Percentiles rank a stretch among this genome's conserved stretches.
Conservation (phyloP, 2,329 filamentous ascomycete species). For the Xylaria sp. region DNA sequence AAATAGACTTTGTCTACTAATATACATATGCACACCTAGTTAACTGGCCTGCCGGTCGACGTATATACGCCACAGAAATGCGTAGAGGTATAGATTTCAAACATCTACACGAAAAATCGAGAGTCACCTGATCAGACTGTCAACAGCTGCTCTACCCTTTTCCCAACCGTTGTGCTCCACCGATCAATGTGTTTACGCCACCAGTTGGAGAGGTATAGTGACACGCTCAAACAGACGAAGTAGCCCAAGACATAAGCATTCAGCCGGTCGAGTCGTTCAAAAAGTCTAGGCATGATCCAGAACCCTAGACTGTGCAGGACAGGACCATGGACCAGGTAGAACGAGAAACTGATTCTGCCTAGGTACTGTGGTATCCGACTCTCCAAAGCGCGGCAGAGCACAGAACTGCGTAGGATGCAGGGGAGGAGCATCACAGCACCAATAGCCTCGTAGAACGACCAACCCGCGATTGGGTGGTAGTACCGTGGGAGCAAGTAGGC, state of each 20-base stretch:
- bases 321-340: slow-evolving; percentile 48
- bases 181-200: slow-evolving; percentile 46
- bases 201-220: slow-evolving; percentile 44
- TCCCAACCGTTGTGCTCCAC: slow-evolving; percentile 47
- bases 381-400: slow-evolving; percentile 41
- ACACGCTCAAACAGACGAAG: slow-evolving; percentile 39
- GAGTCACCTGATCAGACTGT: neutral
- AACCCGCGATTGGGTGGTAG: slow-evolving; percentile 45
- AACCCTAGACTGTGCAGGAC: slow-evolving; percentile 39
- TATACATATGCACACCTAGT: no score
- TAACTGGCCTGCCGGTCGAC: no score
- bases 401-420: slow-evolving; percentile 44
- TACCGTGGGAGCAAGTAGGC: slow-evolving; percentile 45
- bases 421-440: slow-evolving; percentile 46
- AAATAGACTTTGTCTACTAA: no score
- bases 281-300: slow-evolving; percentile 47
- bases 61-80: neutral
- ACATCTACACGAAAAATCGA: neutral
- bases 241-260: slow-evolving; percentile 44
- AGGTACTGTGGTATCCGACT: slow-evolving; percentile 45
- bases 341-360: slow-evolving; percentile 48
- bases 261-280: slow-evolving; percentile 43
- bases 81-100: neutral
- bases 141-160: slow-evolving; percentile 41
- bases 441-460: slow-evolving; percentile 49